These are phyloP conservation scores for Geotrichum siamense DNA, from an alignment of 1,139 yeast species.

Conservation along the genomic window DNA sequence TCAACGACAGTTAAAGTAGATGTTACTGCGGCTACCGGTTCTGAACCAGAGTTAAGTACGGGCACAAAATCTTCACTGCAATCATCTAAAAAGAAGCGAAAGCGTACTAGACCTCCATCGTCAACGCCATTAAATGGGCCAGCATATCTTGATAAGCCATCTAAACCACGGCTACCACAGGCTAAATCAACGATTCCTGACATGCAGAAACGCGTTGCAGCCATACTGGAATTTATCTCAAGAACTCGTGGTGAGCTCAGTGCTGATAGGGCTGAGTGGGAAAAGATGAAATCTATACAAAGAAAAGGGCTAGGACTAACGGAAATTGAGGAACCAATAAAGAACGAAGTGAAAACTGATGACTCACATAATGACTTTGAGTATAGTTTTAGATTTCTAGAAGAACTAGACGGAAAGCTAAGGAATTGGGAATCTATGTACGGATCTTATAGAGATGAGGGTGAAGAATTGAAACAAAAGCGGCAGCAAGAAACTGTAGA, in stretches of 20 bases:
- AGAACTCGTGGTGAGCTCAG: conserved; percentile 76
- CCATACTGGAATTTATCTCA: conserved; percentile 83
- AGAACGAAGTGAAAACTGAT: background rate
- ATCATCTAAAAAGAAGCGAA: conserved; percentile 9
- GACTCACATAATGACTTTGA: background rate
- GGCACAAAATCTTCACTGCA: conserved; percentile 7
- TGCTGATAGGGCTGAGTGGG: conserved; percentile 56
- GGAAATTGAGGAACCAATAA: background rate
- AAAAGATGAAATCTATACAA: conserved; percentile 37
- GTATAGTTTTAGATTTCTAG: background rate
- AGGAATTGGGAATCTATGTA: conserved; percentile 1
- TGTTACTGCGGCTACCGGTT: conserved; percentile 8
- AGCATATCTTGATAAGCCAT: conserved; percentile 51
- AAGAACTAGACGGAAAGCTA: conserved; percentile 1
- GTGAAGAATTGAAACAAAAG: no score
- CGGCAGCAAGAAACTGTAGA: no score
- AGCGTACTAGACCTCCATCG: conserved; percentile 7
- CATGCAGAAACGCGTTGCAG: conserved; percentile 79
- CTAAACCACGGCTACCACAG: conserved; percentile 77
- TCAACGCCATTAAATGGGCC: conserved; percentile 21
- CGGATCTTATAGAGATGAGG: background rate
- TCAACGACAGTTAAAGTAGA: conserved; percentile 3
- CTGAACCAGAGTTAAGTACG: conserved; percentile 8
- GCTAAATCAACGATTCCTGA: conserved; percentile 68
- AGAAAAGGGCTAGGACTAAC: background rate